Conservation (phyloP, 2,329 filamentous ascomycete genomes). For the Hymenoscyphus linearis region DNA sequence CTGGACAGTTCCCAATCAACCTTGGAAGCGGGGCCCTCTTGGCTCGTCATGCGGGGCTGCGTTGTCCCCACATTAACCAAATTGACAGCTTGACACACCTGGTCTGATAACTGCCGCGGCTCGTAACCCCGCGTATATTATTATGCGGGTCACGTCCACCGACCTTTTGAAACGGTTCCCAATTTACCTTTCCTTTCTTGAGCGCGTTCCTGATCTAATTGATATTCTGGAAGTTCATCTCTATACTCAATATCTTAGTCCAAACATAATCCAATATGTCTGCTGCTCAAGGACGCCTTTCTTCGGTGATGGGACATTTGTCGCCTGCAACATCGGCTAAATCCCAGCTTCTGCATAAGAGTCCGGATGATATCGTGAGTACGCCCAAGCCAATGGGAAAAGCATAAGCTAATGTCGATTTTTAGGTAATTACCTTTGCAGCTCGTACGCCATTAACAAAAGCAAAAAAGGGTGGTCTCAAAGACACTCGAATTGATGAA, state of each 20-base stretch:
- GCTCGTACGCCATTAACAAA: slow-evolving; percentile 87
- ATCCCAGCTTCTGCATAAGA: slow-evolving; percentile 64
- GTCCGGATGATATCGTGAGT: slow-evolving; percentile 77
- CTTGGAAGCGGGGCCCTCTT: slow-evolving; percentile 1
- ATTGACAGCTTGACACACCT: neutral
- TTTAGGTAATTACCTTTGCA: slow-evolving; percentile 73
- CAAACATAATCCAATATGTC: slow-evolving; percentile 13
- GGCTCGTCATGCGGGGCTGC: neutral
- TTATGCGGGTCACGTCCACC: slow-evolving; percentile 2
- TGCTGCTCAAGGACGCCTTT: slow-evolving; percentile 20
- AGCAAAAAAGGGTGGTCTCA: slow-evolving; percentile 87
- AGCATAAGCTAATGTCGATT: slow-evolving; percentile 3
- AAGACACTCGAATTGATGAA: slow-evolving; percentile 83
- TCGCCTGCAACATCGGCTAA: slow-evolving; percentile 35
- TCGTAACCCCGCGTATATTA: neutral
- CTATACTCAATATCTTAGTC: neutral
- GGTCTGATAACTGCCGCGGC: neutral
- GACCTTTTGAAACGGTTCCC: neutral
- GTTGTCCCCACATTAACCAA: neutral
- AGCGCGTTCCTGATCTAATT: neutral
- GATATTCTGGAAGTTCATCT: neutral
- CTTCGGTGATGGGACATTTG: slow-evolving; percentile 38
- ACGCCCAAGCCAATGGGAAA: slow-evolving; percentile 32
- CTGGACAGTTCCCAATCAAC: neutral
- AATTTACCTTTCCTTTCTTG: neutral